Evolutionary conservation across 805 yeast genomes (phyloP).

Genomic region (Saturnispora silvae): DNA sequence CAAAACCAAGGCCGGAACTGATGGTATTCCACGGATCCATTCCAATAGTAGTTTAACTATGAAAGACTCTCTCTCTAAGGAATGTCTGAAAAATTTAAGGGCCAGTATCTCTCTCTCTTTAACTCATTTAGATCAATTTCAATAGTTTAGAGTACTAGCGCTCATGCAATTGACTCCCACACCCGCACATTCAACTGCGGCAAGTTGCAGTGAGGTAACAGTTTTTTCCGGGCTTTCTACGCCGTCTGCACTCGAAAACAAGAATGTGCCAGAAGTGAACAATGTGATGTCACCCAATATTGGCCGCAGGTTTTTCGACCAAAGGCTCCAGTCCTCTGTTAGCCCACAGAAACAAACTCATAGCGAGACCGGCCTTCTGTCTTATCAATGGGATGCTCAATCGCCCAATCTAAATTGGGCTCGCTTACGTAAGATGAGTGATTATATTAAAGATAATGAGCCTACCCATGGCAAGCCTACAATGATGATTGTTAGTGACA

Average conservation of each 20-base stretch:
- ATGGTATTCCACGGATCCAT: conserved; percentile 27
- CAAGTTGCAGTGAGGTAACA: background rate
- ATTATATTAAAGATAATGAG: conserved; percentile 13
- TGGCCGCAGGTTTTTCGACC: conserved; percentile 1
- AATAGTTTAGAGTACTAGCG: no score
- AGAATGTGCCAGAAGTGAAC: no score
- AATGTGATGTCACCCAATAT: conserved; percentile 1
- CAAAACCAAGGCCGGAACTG: conserved; percentile 8
- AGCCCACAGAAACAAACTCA: background rate
- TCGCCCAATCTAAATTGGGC: conserved; percentile 20
- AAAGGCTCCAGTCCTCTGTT: background rate
- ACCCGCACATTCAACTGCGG: background rate
- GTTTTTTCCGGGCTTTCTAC: background rate
- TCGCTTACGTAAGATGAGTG: conserved; percentile 20
- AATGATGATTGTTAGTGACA: conserved; percentile 31
- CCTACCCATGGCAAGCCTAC: conserved; percentile 41
- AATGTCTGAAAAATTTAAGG: background rate
- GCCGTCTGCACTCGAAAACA: no score
- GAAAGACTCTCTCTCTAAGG: no score
- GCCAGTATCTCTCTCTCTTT: background rate
- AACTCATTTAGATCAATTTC: no score
- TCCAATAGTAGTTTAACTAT: background rate
- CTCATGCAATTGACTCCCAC: background rate
- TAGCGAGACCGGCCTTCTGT: background rate
- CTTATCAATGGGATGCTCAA: background rate